phyloP scores from a whole-genome alignment of 225 moss, liverwort and hornwort genomes.

The Neckera pumila region DNA sequence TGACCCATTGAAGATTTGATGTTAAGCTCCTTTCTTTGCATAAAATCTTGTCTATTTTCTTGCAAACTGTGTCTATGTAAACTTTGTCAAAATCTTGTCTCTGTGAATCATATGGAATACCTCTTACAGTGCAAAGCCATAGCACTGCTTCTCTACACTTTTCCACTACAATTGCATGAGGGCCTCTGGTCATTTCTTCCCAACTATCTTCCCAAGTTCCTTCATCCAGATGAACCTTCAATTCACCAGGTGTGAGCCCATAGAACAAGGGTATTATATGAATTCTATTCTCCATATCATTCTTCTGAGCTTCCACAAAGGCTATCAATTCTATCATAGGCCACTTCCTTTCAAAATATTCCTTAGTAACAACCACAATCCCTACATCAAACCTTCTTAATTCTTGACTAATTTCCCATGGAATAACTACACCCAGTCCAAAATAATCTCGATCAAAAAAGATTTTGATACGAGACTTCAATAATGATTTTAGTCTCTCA shows the following conservation, averaged over 20 bases:
- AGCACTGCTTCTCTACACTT: background rate
- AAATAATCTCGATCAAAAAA: too few relatives aligned
- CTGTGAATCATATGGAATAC: rapidly evolving
- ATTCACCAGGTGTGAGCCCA: rapidly evolving
- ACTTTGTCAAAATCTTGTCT: background rate
- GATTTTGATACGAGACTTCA: too few relatives aligned
- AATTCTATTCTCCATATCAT: background rate
- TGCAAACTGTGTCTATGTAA: background rate
- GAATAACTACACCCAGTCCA: too few relatives aligned
- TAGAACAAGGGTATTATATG: background rate
- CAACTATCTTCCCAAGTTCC: background rate
- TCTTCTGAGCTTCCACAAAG: background rate
- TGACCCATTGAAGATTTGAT: background rate
- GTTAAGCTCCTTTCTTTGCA: background rate
- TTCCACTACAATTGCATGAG: background rate
- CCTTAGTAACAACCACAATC: background rate
- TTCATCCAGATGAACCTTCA: rapidly evolving
- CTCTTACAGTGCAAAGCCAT: rapidly evolving
- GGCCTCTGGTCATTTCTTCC: background rate
- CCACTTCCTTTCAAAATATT: background rate
- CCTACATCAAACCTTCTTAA: background rate
- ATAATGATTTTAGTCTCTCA: rapidly evolving
- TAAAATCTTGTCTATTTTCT: background rate
- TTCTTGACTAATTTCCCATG: too few relatives aligned
- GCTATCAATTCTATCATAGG: background rate